These are phyloP conservation scores for Sutorius eximius DNA, from an alignment of 1,284 basidiomycete genomes.

Conservation along the genomic window DNA sequence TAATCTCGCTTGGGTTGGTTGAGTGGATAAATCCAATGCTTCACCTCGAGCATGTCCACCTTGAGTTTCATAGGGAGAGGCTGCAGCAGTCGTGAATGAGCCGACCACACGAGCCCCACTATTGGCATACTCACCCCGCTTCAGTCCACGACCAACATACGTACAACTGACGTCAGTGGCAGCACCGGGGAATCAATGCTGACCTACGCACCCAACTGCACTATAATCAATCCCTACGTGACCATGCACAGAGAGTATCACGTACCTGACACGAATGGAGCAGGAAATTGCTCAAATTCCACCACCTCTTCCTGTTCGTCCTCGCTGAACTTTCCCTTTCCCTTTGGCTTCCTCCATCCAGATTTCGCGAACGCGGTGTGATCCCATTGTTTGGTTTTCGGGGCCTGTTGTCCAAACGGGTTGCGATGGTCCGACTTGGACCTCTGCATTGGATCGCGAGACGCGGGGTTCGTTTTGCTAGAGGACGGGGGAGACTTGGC, in stretches of 20 bases:
- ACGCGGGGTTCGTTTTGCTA: slow-evolving; percentile 27
- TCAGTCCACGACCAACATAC: slow-evolving; percentile 1
- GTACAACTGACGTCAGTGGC: slow-evolving; percentile 7
- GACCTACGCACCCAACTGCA: slow-evolving; percentile 48
- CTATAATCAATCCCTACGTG: slow-evolving; percentile 13
- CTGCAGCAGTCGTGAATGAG: slow-evolving; percentile 37
- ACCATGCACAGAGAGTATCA: slow-evolving; percentile 14
- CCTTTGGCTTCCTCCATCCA: slow-evolving; percentile 57
- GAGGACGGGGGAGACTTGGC: slow-evolving; percentile 38
- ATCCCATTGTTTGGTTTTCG: slow-evolving; percentile 82
- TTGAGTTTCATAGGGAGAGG: slow-evolving; percentile 75
- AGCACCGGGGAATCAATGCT: neutral
- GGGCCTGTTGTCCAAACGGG: slow-evolving; percentile 52
- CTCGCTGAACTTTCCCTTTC: slow-evolving; percentile 53
- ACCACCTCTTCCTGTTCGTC: slow-evolving; percentile 49
- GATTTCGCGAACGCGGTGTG: slow-evolving; percentile 80
- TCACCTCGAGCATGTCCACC: slow-evolving; percentile 75
- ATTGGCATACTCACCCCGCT: slow-evolving; percentile 30
- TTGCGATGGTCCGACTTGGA: slow-evolving; percentile 46
- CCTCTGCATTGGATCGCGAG: slow-evolving; percentile 39
- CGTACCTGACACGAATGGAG: slow-evolving; percentile 65
- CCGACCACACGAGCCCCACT: neutral
- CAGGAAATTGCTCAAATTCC: slow-evolving; percentile 84
- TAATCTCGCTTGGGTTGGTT: slow-evolving; percentile 91
- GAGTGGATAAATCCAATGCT: slow-evolving; percentile 91